Conservation (phyloP, 176 grass and related monocot genomes). For the Carex pumila region DNA sequence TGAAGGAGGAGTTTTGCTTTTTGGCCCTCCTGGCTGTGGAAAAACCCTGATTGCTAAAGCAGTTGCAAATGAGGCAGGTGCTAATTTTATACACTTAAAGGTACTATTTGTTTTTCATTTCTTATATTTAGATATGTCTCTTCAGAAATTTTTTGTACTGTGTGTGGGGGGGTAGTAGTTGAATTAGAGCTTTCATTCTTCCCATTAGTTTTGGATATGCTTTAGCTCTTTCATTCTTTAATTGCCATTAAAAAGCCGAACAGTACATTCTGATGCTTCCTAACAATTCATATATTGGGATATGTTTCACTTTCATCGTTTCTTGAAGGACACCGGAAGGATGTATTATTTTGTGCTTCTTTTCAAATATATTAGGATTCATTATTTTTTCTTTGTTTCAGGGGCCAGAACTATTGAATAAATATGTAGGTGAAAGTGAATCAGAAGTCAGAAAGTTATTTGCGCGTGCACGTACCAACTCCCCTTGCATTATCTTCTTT, state of each 20-base stretch:
- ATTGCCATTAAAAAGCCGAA: not conserved
- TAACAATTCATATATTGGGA: not conserved
- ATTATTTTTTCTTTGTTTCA: constrained; percentile 24
- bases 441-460: constrained; percentile 90
- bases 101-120: constrained; percentile 25
- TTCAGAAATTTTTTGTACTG: not conserved
- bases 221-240: not conserved
- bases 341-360: not conserved
- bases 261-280: not conserved
- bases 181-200: not conserved
- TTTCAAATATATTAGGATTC: not conserved
- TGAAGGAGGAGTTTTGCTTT: constrained; percentile 81
- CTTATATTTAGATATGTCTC: not conserved
- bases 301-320: not conserved
- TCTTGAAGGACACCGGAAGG: not conserved
- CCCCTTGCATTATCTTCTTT: constrained; percentile 89
- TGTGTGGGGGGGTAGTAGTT: not conserved
- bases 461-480: constrained; percentile 68
- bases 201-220: not conserved
- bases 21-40: constrained; percentile 92
- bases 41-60: constrained; percentile 99
- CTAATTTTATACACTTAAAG: constrained; percentile 98
- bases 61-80: constrained; percentile 88
- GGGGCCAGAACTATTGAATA: constrained; percentile 95
- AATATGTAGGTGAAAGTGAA: constrained; percentile 98